A percentile compares a stretch with the other conserved stretches of the same genome.
phyloP scores from a whole-genome alignment of 371 early-diverging fungal genomes.

The Mortierella polycephala region DNA sequence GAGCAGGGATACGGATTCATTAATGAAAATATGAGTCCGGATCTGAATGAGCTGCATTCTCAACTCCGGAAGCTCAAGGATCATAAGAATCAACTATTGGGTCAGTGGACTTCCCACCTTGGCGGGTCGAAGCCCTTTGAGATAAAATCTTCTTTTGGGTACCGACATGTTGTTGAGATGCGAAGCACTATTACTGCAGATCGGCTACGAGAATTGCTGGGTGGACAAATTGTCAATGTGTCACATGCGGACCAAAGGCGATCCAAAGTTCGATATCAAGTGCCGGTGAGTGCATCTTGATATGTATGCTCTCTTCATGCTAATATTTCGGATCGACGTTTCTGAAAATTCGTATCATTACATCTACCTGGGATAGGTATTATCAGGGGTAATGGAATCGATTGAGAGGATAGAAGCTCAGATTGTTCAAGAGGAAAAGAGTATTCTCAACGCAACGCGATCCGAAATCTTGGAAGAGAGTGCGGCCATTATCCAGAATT shows the following conservation, averaged over 20 bases:
- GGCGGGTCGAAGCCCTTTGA: constrained; percentile 51
- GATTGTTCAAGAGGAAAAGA: constrained; percentile 62
- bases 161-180: constrained; percentile 66
- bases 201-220: constrained; percentile 20
- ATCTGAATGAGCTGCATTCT: constrained; percentile 23
- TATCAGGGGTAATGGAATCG: constrained; percentile 58
- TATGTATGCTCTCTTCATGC: neutral
- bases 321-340: neutral
- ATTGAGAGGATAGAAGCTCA: constrained; percentile 60
- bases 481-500: constrained; percentile 61
- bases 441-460: constrained; percentile 59
- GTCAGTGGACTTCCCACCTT: constrained; percentile 30
- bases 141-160: constrained; percentile 52
- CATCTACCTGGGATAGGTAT: constrained; percentile 1
- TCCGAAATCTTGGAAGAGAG: constrained; percentile 59
- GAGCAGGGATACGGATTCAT: constrained; percentile 61
- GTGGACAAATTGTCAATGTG: constrained; percentile 34
- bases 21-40: constrained; percentile 47
- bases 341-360: neutral
- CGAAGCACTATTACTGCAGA: constrained; percentile 39
- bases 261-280: constrained; percentile 61
- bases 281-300: constrained; percentile 33
- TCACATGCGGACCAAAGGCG: constrained; percentile 48
- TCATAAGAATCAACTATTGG: constrained; percentile 20
- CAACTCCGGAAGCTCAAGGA: constrained; percentile 25